Evolutionary conservation across 2,329 filamentous ascomycete genomes (phyloP).

Genomic region (Claviceps paspali): DNA sequence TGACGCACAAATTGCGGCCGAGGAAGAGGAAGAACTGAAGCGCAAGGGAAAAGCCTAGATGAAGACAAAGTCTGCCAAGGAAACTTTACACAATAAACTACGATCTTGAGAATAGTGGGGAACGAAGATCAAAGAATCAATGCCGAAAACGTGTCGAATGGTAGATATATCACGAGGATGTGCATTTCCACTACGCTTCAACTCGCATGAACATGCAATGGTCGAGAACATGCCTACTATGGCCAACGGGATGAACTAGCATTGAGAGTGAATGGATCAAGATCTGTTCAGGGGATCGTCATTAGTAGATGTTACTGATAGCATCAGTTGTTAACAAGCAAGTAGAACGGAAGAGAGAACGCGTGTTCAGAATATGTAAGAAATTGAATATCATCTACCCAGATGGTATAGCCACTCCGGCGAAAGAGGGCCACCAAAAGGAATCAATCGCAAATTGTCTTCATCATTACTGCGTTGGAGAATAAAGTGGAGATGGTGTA

Average conservation of each 20-base stretch:
- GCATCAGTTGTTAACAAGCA: not conserved
- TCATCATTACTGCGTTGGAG: constrained; percentile 50
- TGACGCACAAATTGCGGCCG: constrained; percentile 50
- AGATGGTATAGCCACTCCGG: constrained; percentile 73
- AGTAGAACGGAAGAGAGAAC: constrained; percentile 8
- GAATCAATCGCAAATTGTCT: constrained; percentile 98
- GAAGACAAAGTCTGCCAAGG: not conserved
- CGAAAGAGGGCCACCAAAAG: constrained; percentile 67
- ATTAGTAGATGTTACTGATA: not conserved
- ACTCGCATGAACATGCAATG: too few relatives aligned
- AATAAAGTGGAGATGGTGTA: not conserved
- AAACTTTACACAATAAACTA: too few relatives aligned
- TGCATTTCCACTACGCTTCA: too few relatives aligned
- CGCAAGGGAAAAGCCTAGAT: constrained; percentile 33
- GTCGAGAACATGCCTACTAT: too few relatives aligned
- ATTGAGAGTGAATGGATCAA: too few relatives aligned
- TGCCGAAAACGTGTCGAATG: too few relatives aligned
- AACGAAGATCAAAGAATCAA: too few relatives aligned
- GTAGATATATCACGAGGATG: too few relatives aligned
- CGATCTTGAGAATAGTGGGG: too few relatives aligned
- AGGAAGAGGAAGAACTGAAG: constrained; percentile 50
- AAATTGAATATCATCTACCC: constrained; percentile 72
- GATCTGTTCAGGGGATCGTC: not conserved
- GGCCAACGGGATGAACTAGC: too few relatives aligned
- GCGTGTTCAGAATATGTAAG: constrained; percentile 93